A percentile compares a stretch with the other conserved stretches of the same genome.
Conservation (phyloP, 164 flowering plant genomes). For the Annona squamosa region DNA sequence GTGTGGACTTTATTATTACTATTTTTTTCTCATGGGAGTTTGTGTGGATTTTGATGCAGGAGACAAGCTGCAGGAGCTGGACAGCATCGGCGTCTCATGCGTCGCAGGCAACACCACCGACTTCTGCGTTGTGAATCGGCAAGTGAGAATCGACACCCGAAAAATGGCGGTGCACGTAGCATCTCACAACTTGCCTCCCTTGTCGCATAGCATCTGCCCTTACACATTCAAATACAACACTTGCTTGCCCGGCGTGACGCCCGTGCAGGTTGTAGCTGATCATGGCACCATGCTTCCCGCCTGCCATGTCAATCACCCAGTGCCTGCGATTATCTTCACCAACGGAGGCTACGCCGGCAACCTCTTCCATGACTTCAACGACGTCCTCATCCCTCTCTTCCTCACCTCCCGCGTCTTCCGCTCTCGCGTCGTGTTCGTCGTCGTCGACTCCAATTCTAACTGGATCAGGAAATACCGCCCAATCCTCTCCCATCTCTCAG, state of each 20-base stretch:
- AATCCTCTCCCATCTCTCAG: slow-evolving; percentile 26
- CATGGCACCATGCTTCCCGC: too few relatives aligned
- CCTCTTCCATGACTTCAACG: slow-evolving; percentile 38
- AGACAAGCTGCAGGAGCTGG: slow-evolving; percentile 2
- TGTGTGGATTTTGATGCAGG: not conserved
- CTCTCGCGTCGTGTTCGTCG: slow-evolving; percentile 27
- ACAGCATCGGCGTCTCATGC: slow-evolving; percentile 10
- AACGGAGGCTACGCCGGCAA: slow-evolving; percentile 42
- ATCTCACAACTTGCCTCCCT: not conserved
- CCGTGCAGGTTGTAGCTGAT: not conserved
- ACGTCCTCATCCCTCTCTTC: slow-evolving; percentile 37
- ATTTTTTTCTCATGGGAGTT: too few relatives aligned
- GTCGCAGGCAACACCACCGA: slow-evolving; percentile 3
- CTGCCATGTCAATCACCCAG: slow-evolving; percentile 26
- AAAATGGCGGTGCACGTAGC: not conserved
- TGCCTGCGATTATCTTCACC: slow-evolving; percentile 35
- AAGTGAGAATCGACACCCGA: not conserved
- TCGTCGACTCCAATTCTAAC: slow-evolving; percentile 29
- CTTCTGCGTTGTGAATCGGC: not conserved
- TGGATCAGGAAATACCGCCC: slow-evolving; percentile 45
- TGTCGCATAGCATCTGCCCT: not conserved
- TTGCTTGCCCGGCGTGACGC: slow-evolving; percentile 2
- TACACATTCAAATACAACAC: not conserved
- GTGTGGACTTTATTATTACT: too few relatives aligned
- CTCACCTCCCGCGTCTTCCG: slow-evolving; percentile 31